Evolutionary conservation across 2,329 filamentous ascomycete genomes (phyloP).

Genomic region (Rosellinia necatrix): DNA sequence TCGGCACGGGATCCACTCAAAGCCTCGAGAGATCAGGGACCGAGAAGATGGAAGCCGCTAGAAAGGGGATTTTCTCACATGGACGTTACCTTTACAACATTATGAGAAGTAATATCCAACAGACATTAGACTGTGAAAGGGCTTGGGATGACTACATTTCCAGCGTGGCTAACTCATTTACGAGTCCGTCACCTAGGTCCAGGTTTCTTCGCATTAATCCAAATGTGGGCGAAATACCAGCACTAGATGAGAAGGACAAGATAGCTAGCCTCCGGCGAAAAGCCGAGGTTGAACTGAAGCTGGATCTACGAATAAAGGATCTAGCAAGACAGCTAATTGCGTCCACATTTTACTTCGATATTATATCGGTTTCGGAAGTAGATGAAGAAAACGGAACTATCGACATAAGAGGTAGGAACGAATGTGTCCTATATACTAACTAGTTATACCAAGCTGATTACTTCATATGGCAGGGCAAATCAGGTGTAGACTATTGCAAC

Average conservation of each 20-base stretch:
- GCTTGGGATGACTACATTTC: neutral
- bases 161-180: neutral
- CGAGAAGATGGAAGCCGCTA: too few relatives aligned
- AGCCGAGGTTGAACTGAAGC: neutral
- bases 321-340: slow-evolving; percentile 1
- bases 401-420: neutral
- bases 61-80: neutral
- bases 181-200: neutral
- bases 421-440: too few relatives aligned
- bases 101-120: neutral
- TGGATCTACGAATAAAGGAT: neutral
- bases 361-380: neutral
- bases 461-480: neutral
- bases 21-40: too few relatives aligned
- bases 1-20: neutral
- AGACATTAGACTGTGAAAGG: neutral
- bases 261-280: neutral
- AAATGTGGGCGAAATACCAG: neutral
- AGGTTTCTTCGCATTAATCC: slow-evolving; percentile 3
- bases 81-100: neutral
- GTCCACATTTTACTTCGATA: neutral
- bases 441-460: neutral
- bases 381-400: neutral
- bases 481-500: neutral
- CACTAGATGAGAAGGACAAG: neutral